Conservation (phyloP, 768 basidiomycete species). For the Phylloporus sp. region DNA sequence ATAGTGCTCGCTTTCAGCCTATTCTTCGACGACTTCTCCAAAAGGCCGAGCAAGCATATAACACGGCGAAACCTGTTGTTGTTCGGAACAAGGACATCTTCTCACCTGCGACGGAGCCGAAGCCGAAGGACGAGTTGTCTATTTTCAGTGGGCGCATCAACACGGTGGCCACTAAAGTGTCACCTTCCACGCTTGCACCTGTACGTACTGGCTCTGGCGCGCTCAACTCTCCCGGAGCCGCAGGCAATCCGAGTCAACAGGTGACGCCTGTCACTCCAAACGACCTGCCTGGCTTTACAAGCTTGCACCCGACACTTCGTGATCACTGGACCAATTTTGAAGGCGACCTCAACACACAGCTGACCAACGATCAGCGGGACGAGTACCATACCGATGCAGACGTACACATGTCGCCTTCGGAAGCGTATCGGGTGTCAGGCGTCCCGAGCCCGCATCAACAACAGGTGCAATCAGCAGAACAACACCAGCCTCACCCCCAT, state of each 20-base stretch:
- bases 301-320: conserved; percentile 52
- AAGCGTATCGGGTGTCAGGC: not conserved
- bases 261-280: conserved; percentile 30
- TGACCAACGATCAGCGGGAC: conserved; percentile 34
- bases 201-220: conserved; percentile 1
- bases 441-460: not conserved
- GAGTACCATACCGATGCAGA: conserved; percentile 23
- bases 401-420: conserved; percentile 8
- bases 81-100: conserved; percentile 54
- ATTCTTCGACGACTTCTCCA: conserved; percentile 55
- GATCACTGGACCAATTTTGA: conserved; percentile 55
- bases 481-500: conserved; percentile 22
- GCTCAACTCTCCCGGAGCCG: conserved; percentile 5
- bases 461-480: conserved; percentile 17
- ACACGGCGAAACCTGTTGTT: conserved; percentile 41
- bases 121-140: conserved; percentile 61
- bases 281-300: conserved; percentile 31
- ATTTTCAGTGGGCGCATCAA: conserved; percentile 76
- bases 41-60: conserved; percentile 54
- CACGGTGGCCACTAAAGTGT: conserved; percentile 47
- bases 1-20: conserved; percentile 40
- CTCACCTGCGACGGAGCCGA: conserved; percentile 40
- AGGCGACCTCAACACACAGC: conserved; percentile 46
- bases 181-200: conserved; percentile 24
- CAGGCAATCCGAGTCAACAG: conserved; percentile 28